Conservation (phyloP, 2,329 filamentous ascomycete species). For the Phoma sp. region DNA sequence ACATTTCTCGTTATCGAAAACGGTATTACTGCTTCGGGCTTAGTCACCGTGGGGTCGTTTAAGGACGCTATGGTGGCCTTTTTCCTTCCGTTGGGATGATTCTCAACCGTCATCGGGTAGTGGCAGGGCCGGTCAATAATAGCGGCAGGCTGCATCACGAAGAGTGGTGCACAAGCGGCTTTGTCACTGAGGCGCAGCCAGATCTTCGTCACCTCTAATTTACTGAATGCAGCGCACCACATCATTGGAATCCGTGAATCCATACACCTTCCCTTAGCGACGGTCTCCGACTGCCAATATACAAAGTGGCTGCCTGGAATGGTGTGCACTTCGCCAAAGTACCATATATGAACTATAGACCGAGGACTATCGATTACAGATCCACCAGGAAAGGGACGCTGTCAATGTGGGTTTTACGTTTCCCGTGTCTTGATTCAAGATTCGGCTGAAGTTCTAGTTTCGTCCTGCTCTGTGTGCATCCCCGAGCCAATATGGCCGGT, state of each 20-base stretch:
- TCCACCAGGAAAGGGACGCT: background rate
- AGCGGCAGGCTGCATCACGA: constrained; percentile 20
- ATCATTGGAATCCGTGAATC: constrained; percentile 21
- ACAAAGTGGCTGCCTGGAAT: constrained; percentile 1
- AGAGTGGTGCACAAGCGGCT: constrained; percentile 22
- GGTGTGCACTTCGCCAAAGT: background rate
- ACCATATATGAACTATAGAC: background rate
- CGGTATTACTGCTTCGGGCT: constrained; percentile 41
- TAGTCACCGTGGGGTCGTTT: constrained; percentile 42
- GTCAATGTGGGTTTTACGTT: background rate
- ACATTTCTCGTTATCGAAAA: constrained; percentile 48
- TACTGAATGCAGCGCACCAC: constrained; percentile 19
- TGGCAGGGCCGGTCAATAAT: constrained; percentile 18
- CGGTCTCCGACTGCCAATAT: background rate
- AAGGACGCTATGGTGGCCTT: constrained; percentile 21
- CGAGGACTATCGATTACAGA: background rate
- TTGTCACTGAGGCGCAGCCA: constrained; percentile 31
- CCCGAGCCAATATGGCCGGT: constrained; percentile 24
- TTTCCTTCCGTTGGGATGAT: constrained; percentile 11
- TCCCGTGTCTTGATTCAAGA: constrained; percentile 26
- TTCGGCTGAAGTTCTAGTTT: constrained; percentile 20
- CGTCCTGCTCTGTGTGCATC: constrained; percentile 21
- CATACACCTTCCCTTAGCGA: constrained; percentile 10
- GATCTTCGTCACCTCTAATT: constrained; percentile 15
- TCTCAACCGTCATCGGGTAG: constrained; percentile 21